Evolutionary conservation across 2,329 filamentous ascomycete species (phyloP).

Genomic region (Aspergillus puulaauensis): DNA sequence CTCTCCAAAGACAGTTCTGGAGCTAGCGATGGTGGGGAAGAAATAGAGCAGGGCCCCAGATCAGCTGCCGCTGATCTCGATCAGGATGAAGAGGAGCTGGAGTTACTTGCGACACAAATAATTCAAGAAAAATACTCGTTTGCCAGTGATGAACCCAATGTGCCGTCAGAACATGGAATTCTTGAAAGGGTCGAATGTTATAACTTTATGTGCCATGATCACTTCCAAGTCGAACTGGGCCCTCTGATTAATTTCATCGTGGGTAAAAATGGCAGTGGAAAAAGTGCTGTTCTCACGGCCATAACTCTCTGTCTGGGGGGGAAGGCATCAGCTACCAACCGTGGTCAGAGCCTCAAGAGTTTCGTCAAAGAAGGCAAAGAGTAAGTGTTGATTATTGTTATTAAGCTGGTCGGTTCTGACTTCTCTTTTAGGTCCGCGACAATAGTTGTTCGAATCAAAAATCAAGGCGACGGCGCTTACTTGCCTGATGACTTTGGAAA

Average conservation of each 20-base stretch:
- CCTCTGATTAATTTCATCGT: conserved; percentile 98
- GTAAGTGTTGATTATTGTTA: conserved; percentile 43
- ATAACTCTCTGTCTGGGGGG: conserved; percentile 92
- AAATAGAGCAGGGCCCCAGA: conserved; percentile 7
- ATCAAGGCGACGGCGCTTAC: conserved; percentile 81
- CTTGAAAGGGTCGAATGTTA: conserved; percentile 82
- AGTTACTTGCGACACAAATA: conserved; percentile 64
- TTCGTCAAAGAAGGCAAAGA: conserved; percentile 89
- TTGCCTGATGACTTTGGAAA: conserved; percentile 78
- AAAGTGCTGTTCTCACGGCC: conserved; percentile 91
- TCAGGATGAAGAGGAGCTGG: conserved; percentile 43
- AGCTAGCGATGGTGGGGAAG: conserved; percentile 20
- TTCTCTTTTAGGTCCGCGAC: conserved; percentile 48
- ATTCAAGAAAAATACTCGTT: conserved; percentile 53
- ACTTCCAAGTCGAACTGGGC: conserved; percentile 79
- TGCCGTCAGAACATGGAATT: conserved; percentile 77
- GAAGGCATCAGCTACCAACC: conserved; percentile 89
- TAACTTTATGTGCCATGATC: conserved; percentile 96
- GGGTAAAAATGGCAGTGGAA: conserved; percentile 95
- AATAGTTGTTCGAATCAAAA: conserved; percentile 85
- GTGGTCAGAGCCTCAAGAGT: conserved; percentile 82
- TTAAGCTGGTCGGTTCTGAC: conserved; percentile 8
- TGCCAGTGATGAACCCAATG: conserved; percentile 62
- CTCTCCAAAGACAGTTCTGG: conserved; percentile 17
- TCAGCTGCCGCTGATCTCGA: conserved; percentile 22